Conservation (phyloP, 352 stramenopile species). For the Globisporangium uncinulatum region DNA sequence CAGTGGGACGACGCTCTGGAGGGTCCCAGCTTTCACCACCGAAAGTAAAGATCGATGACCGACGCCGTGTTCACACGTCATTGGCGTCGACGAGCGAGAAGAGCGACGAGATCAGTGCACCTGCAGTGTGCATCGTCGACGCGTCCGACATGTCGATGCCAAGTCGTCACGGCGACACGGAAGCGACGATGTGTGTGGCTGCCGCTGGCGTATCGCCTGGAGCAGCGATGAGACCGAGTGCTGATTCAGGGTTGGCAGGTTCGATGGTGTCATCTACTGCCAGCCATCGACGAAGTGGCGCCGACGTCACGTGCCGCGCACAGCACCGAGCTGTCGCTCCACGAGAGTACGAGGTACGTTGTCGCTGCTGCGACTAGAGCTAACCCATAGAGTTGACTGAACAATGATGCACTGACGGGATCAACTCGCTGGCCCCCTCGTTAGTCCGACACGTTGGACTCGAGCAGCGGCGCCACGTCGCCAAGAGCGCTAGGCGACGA, state of each 20-base stretch:
- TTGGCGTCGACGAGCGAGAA: conserved; percentile 2
- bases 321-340: background rate
- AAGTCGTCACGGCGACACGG: background rate
- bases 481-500: background rate
- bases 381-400: background rate
- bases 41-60: conserved; percentile 1
- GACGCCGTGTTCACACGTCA: background rate
- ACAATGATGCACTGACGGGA: background rate
- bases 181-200: background rate
- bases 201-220: background rate
- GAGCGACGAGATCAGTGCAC: conserved; percentile 8
- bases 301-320: background rate
- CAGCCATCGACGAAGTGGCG: background rate
- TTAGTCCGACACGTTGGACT: conserved; percentile 15
- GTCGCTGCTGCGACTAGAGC: background rate
- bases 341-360: background rate
- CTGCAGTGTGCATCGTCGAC: background rate
- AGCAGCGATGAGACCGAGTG: background rate
- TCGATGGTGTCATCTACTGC: background rate
- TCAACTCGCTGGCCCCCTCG: background rate
- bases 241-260: background rate
- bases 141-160: background rate
- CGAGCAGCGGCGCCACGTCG: conserved; percentile 10
- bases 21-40: conserved; percentile 2
- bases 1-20: background rate